Base-by-base conservation (phyloP, 2,329 filamentous ascomycete genomes). In the Podosphaera xanthii region DNA sequence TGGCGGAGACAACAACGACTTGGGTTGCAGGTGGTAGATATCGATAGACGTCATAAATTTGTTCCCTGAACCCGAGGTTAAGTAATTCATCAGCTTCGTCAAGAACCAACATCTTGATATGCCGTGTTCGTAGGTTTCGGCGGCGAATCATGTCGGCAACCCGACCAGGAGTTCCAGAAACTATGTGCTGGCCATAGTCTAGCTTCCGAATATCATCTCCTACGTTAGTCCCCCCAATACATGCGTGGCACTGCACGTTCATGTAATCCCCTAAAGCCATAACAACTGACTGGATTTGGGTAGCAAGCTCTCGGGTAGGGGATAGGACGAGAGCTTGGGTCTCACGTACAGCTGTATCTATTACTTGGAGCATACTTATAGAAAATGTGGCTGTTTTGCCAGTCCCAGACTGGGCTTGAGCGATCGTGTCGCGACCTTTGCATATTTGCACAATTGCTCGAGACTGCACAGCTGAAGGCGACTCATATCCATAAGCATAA, bases 181-280 rank as follows among this genome's bases (percentile, higher is more conserved):
- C 92, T 62, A 98, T 91, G 70, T 98, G 92, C 72, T 95, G 92
- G 63, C 92, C 92, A 68, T 97, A 92, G 71, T 97, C 89, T 62
- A 98, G 86, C 75, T 94, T 94, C 71, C 87, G 84, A 66, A 98
- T 98, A 70, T 98, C 92, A 71, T 97, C 92, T 66, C 92, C 89
- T 44, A 98, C 90, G 69, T 95, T 97, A 65, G 92, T 98, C 61
- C 92, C 92, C 65, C 92, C 92, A 68, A 98, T 97, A 73, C 92
- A 98, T 61, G 92, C 91, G 69, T 98, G 92, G 74, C 92, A 98
- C 73, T 98, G 90, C 2, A 98, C 88, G 70, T 96, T 96, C 92
- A 98, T 97, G 77, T 96, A 98, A 73, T 98, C 92, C 64, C 92
- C 92, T n/a, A 98, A 81, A n/a, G 92, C 92, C 83, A 97, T 94